Conservation (phyloP, 2,329 filamentous ascomycete species). For the Chaetomium olivaceum region DNA sequence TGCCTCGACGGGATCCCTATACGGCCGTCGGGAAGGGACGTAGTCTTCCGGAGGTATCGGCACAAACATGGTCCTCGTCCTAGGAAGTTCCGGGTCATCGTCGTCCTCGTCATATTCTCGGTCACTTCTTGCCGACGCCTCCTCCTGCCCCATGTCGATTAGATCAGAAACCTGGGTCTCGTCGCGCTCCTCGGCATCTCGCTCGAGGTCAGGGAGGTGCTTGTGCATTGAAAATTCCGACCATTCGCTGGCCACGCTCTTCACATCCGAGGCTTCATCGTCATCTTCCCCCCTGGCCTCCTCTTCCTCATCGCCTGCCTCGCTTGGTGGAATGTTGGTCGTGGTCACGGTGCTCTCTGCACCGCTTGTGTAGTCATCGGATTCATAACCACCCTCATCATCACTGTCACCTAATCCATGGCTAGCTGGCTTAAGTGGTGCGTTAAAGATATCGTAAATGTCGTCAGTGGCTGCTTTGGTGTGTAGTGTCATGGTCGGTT, state of each 20-base stretch:
- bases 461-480: conserved; percentile 94
- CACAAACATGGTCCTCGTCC: conserved; percentile 67
- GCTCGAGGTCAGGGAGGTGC: conserved; percentile 58
- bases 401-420: conserved; percentile 47
- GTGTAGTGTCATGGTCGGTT: conserved; percentile 98
- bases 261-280: conserved; percentile 58
- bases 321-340: conserved; percentile 58
- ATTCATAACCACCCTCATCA: conserved; percentile 69
- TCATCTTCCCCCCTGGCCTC: conserved; percentile 42
- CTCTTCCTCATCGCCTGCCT: conserved; percentile 44
- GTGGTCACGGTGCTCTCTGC: conserved; percentile 83
- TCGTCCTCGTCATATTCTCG: conserved; percentile 35
- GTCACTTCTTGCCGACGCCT: background rate
- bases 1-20: conserved; percentile 74
- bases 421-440: conserved; percentile 60
- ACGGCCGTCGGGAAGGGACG: conserved; percentile 74
- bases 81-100: conserved; percentile 44
- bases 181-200: conserved; percentile 40
- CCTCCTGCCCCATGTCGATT: conserved; percentile 41
- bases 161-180: conserved; percentile 45
- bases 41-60: conserved; percentile 85
- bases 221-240: conserved; percentile 80
- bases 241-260: conserved; percentile 73
- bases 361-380: conserved; percentile 79
- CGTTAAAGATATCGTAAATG: conserved; percentile 96